Base-by-base conservation (phyloP, 371 early-diverging fungal species). In the Enteropsectra breve region DNA sequence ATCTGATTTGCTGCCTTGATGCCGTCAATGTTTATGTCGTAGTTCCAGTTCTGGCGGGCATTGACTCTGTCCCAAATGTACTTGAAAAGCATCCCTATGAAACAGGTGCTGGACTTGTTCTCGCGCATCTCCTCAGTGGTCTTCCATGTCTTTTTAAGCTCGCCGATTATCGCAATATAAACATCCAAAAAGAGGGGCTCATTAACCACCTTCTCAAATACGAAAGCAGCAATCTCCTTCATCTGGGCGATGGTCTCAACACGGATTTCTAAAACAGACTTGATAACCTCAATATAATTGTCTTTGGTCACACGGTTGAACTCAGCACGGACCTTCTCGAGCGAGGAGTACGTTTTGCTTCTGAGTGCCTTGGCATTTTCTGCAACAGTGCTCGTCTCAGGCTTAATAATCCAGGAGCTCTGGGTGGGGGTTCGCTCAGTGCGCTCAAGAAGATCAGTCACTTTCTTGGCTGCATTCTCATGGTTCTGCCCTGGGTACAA, bases 31-130 rank as follows among this genome's bases (percentile, higher is more conserved):
- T 34, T 45, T 23, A 26, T 50, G 26, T 55, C 29, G 32, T 18
- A 38, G 11, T 5, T 11, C 68, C 70, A 74, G 11, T 34, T 53
- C 2, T 74, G 60, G 33, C 58, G 46, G 2, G 60, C 56, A 4
- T 62, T 47, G 4, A 74, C 6, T 13, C 50, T 71, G 29, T 61
- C 58, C 29, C 50, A 21, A 23, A 32, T 38, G 15, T 57, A 50
- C 2, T 46, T 62, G 30, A 70, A 37, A 30, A 74, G 67, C 24
- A 68, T 74, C 13, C 68, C 66, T 58, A 74, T 70, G 49, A 74
- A 74, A 32, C 68, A 73, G 15, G 68, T 71, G 26, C 70, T 57
- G 24, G 28, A 49, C 43, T 11, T n/a, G 50, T 65, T 49, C 6
- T 6, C 32, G 1, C 48, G 24, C 0, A 55, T 58, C 50, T 74